Conservation (phyloP, 2,329 filamentous ascomycete species). For the Ophiocordyceps camponoti-leonardi region DNA sequence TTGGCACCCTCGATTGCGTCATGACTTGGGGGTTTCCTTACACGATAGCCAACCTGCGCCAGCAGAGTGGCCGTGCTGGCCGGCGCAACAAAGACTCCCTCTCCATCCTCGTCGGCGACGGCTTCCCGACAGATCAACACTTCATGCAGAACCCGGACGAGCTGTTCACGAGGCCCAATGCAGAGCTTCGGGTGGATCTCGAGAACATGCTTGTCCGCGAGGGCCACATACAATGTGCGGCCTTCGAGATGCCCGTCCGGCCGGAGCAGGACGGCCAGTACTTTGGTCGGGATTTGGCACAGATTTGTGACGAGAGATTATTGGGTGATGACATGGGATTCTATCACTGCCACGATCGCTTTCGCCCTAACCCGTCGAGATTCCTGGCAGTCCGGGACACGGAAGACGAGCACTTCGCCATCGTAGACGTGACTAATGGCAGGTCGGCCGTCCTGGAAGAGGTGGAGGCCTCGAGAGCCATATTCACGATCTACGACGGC, state of each 20-base stretch:
- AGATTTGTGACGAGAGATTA: slow-evolving; percentile 59
- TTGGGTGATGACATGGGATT: slow-evolving; percentile 60
- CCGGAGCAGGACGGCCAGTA: slow-evolving; percentile 58
- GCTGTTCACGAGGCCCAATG: slow-evolving; percentile 82
- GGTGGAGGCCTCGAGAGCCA: slow-evolving; percentile 86
- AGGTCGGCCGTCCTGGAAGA: slow-evolving; percentile 82
- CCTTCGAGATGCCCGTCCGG: slow-evolving; percentile 85
- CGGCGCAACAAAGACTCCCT: slow-evolving; percentile 86
- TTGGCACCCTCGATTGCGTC: slow-evolving; percentile 84
- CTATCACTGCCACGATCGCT: slow-evolving; percentile 79
- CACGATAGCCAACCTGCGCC: slow-evolving; percentile 82
- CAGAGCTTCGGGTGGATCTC: slow-evolving; percentile 79
- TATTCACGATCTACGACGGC: slow-evolving; percentile 91
- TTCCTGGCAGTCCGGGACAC: slow-evolving; percentile 81
- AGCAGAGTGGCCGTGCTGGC: slow-evolving; percentile 87
- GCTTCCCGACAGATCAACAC: slow-evolving; percentile 80
- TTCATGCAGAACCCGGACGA: slow-evolving; percentile 96
- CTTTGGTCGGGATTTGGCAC: slow-evolving; percentile 57
- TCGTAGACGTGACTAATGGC: slow-evolving; percentile 72
- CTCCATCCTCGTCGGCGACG: slow-evolving; percentile 76
- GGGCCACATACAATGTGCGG: slow-evolving; percentile 89
- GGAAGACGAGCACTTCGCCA: slow-evolving; percentile 78
- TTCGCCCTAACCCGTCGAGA: slow-evolving; percentile 67
- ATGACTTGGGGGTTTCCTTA: slow-evolving; percentile 91
- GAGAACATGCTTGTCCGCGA: slow-evolving; percentile 80